Evolutionary conservation across 2,329 filamentous ascomycete species (phyloP), one percentile per base, ranked within the genome.

Genomic region (Penicillium sp.): DNA sequence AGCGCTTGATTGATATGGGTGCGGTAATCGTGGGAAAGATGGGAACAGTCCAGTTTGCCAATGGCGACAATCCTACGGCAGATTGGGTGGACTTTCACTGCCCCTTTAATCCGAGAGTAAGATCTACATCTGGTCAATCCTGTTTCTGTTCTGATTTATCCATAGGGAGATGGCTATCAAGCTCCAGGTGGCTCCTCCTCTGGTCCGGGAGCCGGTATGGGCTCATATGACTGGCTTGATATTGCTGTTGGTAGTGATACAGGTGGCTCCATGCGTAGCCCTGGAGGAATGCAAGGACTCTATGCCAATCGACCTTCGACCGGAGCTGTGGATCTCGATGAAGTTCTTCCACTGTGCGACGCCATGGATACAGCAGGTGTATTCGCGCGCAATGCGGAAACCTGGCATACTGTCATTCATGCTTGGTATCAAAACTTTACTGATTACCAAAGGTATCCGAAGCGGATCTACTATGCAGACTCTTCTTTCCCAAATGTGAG

Each of bases 1-100:
- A 83, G 46, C 72, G 75, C 2, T 67, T 89, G 0, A 74, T 87
- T 3, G 78, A 84, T 48, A 76, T 81, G 2, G 86, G 86, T 0
- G 85, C 82, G 0, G 71, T 74, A 2, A 53, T 75, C 3, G 64
- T 75, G 1, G 73, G 73, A 0, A 72, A 73, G 44, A 65, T 66
- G 47, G 67, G 68, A 16, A 65, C 65, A 0, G 61, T 62, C 4
- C 66, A 73, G 41, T 74, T 74, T 52, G 70, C 69, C 1, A 68
- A 68, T 23, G 64, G 65, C 12, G 66, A 70, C 38, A 58, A 47
- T 15, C 57, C 66, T 0, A 65, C 59, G 2, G 63, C 58, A 5
- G 64, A 69, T 48, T 68, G 70, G 69, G 64, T 70, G 0, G 71
- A 74, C 43, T 69, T 66, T 38, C 64, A 68, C 47, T 67, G 62